Base-by-base conservation (phyloP, 1,284 basidiomycete species). In the Crucibulum parvulum region DNA sequence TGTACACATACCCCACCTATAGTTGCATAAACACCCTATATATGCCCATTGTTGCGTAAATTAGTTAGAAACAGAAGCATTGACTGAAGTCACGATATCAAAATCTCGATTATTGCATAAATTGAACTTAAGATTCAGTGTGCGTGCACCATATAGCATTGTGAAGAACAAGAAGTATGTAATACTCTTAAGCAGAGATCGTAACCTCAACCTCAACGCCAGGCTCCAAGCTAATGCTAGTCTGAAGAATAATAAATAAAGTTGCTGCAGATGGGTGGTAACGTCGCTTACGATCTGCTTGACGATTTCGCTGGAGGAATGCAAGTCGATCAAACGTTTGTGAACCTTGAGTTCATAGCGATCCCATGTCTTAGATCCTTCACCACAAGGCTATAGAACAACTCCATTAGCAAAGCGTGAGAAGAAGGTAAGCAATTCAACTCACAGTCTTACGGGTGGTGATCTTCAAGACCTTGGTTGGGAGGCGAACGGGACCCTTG, bases 291-390 rank as follows among this genome's bases (percentile, higher is more conserved):
- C 95, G 77, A 99, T 99, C 85, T 99, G 97, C 89, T 99, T 99
- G 83, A 99, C 98, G 71, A 99, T 94, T 85, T 99, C 98, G 76
- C 94, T 95, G 65, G 97, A 97, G 62, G 96, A 96, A 86, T 97
- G 95, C 67, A 99, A 86, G 87, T 99, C 98, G 77, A 99, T 99
- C 79, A 99, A 88, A 75, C 98, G 94, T 87, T 99, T 99, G 92
- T 99, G 97, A 71, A 99, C 89, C 86, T 96, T 96, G 84, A 99
- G 91, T 85, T 99, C 97, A 83, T 96, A 99, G 75, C 94, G 91
- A 83, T 99, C 98, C 98, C 98, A 99, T 77, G 98, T 99, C 92
- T 99, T 99, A 75, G 95, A 97, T 88, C 98, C 98, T 84, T 99
- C 98, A 96, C 98, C 98, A 79, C 98, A 98, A 82, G 96, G 93